Percentiles rank a stretch among this genome's conserved stretches.
These are phyloP conservation scores for Pyrrhoderma noxium DNA, from an alignment of 1,284 basidiomycete genomes.

Conservation along the genomic window DNA sequence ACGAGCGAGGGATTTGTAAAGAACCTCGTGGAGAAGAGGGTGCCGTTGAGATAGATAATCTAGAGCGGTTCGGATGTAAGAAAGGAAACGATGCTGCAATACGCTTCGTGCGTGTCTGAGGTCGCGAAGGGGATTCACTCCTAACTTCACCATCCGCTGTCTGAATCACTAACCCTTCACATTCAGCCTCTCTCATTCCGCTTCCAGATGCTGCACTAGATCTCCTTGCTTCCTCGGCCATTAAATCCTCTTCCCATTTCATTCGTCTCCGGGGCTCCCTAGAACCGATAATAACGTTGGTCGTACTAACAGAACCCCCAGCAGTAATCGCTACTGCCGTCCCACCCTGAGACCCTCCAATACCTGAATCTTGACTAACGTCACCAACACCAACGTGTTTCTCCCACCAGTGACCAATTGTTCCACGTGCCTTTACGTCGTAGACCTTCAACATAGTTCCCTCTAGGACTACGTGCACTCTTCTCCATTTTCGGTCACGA, in stretches of 20 bases:
- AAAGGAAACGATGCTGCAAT: no score
- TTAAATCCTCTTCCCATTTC: constrained; percentile 19
- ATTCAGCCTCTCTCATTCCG: not conserved
- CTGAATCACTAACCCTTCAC: constrained; percentile 1
- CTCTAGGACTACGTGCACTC: constrained; percentile 85
- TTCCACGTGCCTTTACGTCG: constrained; percentile 48
- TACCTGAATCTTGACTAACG: constrained; percentile 25
- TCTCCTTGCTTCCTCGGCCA: constrained; percentile 13
- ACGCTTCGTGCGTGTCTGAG: no score
- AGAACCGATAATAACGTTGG: constrained; percentile 15
- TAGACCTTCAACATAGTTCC: constrained; percentile 88
- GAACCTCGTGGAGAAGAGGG: constrained; percentile 30
- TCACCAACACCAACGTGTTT: constrained; percentile 63
- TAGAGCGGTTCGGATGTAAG: constrained; percentile 22
- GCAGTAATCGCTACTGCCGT: constrained; percentile 24
- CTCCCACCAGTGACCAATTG: constrained; percentile 70
- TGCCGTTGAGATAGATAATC: constrained; percentile 11
- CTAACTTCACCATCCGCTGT: constrained; percentile 18
- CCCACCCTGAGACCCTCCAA: constrained; percentile 13
- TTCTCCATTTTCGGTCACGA: constrained; percentile 86
- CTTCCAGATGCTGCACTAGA: constrained; percentile 18
- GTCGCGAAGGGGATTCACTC: not conserved
- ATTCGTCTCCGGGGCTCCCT: constrained; percentile 15
- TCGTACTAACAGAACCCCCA: constrained; percentile 12
- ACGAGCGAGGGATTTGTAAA: constrained; percentile 30